These are phyloP conservation scores for Dendrothele bispora DNA, from an alignment of 768 basidiomycete species.

Conservation along the genomic window DNA sequence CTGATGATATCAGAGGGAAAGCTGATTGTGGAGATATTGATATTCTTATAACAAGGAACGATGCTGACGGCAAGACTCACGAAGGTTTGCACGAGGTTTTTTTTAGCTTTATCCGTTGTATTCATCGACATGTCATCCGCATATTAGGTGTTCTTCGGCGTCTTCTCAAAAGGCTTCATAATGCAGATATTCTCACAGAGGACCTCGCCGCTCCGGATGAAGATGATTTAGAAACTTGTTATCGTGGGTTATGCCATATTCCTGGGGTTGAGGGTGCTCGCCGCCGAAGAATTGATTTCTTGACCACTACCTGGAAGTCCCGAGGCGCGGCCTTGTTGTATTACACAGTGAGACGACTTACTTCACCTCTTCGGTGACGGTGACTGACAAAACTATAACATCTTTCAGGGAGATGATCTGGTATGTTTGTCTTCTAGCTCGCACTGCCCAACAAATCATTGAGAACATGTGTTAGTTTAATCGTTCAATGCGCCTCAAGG, in stretches of 20 bases:
- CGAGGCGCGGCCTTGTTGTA: slow-evolving; percentile 89
- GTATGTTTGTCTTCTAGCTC: slow-evolving; percentile 41
- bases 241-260: slow-evolving; percentile 76
- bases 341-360: slow-evolving; percentile 66
- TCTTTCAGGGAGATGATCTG: slow-evolving; percentile 88
- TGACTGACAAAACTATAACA: slow-evolving; percentile 3
- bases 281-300: slow-evolving; percentile 81
- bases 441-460: no score
- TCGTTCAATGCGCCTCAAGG: slow-evolving; percentile 83
- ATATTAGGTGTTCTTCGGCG: slow-evolving; percentile 55
- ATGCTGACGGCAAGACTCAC: slow-evolving; percentile 74
- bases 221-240: slow-evolving; percentile 69
- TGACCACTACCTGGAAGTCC: slow-evolving; percentile 76
- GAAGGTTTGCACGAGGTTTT: slow-evolving; percentile 48
- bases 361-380: slow-evolving; percentile 1
- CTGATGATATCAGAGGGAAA: slow-evolving; percentile 61
- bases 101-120: slow-evolving; percentile 1
- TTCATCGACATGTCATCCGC: background rate
- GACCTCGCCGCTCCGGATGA: slow-evolving; percentile 76
- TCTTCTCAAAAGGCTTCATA: slow-evolving; percentile 58
- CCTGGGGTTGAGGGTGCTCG: slow-evolving; percentile 40
- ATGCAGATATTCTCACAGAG: slow-evolving; percentile 68
- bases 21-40: slow-evolving; percentile 89
- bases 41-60: slow-evolving; percentile 77
- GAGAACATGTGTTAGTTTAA: no score